phyloP scores from a whole-genome alignment of 1,284 basidiomycete species.

The Hemileia vastatrix region DNA sequence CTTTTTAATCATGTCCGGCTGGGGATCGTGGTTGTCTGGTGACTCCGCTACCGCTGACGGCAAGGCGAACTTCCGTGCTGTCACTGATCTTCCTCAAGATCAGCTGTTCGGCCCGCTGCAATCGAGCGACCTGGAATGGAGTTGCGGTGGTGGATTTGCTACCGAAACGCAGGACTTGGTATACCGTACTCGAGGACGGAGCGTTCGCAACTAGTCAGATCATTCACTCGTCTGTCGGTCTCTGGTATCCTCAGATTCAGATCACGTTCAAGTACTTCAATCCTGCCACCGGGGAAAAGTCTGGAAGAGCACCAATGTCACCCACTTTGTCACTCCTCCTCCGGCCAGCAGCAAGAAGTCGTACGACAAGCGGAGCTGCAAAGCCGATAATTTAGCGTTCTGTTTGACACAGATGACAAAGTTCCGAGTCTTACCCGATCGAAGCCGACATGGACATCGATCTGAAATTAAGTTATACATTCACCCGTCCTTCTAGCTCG shows the following conservation, averaged over 20 bases:
- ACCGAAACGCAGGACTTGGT: constrained; percentile 90
- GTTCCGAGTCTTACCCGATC: constrained; percentile 56
- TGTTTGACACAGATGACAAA: too few relatives aligned
- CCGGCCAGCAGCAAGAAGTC: constrained; percentile 47
- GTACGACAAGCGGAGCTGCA: constrained; percentile 69
- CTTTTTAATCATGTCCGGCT: too few relatives aligned
- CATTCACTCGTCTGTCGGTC: constrained; percentile 84
- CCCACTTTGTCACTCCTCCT: constrained; percentile 67
- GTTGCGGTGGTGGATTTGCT: too few relatives aligned
- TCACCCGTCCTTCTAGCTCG: constrained; percentile 68
- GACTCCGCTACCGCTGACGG: too few relatives aligned
- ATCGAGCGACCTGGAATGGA: too few relatives aligned
- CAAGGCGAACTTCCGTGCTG: too few relatives aligned
- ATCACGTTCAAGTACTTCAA: constrained; percentile 87
- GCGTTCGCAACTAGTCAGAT: constrained; percentile 76
- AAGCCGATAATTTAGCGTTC: constrained; percentile 84
- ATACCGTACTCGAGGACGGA: constrained; percentile 73
- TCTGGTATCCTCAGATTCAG: constrained; percentile 91
- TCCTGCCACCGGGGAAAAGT: constrained; percentile 60
- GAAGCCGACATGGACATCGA: too few relatives aligned
- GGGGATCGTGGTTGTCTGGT: too few relatives aligned
- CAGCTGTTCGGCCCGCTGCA: too few relatives aligned
- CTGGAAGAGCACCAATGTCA: constrained; percentile 85
- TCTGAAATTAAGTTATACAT: constrained; percentile 85
- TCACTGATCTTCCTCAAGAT: too few relatives aligned